Evolutionary conservation across 1,139 yeast genomes (phyloP), one percentile per base, ranked within the genome.

Genomic region (Taiozyma sp.): DNA sequence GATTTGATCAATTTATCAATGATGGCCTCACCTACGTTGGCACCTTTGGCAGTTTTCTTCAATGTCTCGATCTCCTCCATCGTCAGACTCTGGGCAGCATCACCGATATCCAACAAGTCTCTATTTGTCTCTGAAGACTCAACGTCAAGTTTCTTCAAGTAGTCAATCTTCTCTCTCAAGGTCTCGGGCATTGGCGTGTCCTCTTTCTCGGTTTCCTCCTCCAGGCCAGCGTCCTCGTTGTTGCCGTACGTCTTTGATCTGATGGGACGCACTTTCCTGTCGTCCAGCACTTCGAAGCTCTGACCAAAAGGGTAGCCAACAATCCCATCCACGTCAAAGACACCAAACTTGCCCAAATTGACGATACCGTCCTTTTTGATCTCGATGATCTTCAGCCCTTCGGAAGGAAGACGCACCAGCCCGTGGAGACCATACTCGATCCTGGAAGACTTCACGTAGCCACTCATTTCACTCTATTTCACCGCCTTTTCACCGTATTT

Each of bases 301-400:
- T 87, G 91, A 1, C 99, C 99, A 60, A 80, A 85, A 6, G 93
- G 87, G 61, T 75, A 84, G 2, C 97, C 97, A 39, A 93, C 64
- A 16, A 93, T 77, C 50, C 81, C 85, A 58, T 84, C 80, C 6
- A 86, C 89, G 43, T 77, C 72, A 67, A 95, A 93, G 1, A 84
- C 73, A 9, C 99, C 99, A 68, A 93, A 95, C 67, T 93, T 93
- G 2, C 99, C 99, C 57, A 95, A 72, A 51, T 81, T 80, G 16
- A 93, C 75, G 8, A 77, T 66, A 0, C 84, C 81, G 37, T 79
- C 82, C 2, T 79, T 75, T 47, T 74, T 76, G 52, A 90, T 70
- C 59, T 84, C 81, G 22, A 86, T 82, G 39, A 90, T 75, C 63
- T 87, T 86, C 62, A 83, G 68, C 50, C 88, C 87, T 49, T 83